phyloP scores from a whole-genome alignment of 2,329 filamentous ascomycete genomes.

The Beauveria australis region DNA sequence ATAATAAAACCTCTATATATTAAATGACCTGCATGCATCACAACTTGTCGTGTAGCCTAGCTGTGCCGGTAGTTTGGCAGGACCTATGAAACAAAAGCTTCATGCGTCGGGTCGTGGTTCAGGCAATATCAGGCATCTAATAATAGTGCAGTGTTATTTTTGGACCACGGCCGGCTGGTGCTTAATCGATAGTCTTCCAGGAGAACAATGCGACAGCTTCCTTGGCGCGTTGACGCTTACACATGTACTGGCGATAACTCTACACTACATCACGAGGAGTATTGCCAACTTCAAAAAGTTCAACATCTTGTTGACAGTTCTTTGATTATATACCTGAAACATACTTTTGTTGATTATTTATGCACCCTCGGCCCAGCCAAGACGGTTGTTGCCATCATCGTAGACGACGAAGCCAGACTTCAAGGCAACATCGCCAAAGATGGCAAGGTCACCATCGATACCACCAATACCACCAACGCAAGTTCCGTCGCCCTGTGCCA shows the following conservation, averaged over 20 bases:
- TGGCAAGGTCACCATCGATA: slow-evolving; percentile 37
- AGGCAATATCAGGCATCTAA: no score
- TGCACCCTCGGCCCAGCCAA: slow-evolving; percentile 25
- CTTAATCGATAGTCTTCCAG: no score
- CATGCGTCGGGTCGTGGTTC: no score
- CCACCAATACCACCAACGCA: slow-evolving; percentile 64
- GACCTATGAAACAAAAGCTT: no score
- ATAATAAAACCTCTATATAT: no score
- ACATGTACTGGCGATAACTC: background rate
- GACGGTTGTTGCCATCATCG: slow-evolving; percentile 43
- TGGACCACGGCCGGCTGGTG: no score
- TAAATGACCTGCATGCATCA: no score
- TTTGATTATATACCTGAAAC: background rate
- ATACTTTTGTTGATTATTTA: background rate
- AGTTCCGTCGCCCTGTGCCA: slow-evolving; percentile 12
- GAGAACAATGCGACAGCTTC: no score
- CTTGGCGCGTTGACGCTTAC: background rate
- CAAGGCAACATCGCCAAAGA: slow-evolving; percentile 56
- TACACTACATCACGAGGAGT: background rate
- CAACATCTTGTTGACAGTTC: background rate
- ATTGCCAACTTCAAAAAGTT: background rate
- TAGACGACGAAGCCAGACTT: slow-evolving; percentile 53
- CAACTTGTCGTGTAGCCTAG: no score
- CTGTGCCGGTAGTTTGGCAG: no score
- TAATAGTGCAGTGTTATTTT: no score